phyloP scores from a whole-genome alignment of 2,329 filamentous ascomycete genomes.

The Trichoderma citrinoviride region DNA sequence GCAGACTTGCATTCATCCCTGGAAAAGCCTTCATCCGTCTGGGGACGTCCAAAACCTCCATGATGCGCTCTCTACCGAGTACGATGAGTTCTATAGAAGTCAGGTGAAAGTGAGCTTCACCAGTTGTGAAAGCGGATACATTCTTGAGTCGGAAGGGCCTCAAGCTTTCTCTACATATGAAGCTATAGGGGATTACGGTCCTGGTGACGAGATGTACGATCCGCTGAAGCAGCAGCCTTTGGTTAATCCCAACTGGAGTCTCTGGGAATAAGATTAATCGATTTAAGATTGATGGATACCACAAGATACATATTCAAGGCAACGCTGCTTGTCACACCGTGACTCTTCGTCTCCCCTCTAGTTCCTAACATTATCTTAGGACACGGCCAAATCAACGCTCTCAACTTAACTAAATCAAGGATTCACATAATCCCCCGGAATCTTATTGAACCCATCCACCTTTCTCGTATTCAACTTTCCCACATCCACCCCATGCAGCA shows the following conservation, averaged over 20 bases:
- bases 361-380: no score
- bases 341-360: background rate
- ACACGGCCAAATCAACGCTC: background rate
- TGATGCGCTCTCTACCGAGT: constrained; percentile 48
- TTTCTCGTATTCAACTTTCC: constrained; percentile 25
- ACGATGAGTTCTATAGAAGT: constrained; percentile 51
- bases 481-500: constrained; percentile 40
- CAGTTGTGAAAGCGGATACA: constrained; percentile 55
- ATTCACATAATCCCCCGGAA: constrained; percentile 40
- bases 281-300: background rate
- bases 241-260: constrained; percentile 6
- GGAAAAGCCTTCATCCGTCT: constrained; percentile 54
- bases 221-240: background rate
- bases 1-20: constrained; percentile 52
- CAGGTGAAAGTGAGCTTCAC: constrained; percentile 49
- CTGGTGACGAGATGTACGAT: background rate
- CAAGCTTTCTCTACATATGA: constrained; percentile 29
- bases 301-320: no score
- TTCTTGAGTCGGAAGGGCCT: constrained; percentile 52
- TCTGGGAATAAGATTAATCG: background rate
- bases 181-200: background rate
- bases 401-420: constrained; percentile 31
- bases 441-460: constrained; percentile 30
- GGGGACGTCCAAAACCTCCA: constrained; percentile 50
- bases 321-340: background rate